Evolutionary conservation across 768 basidiomycete genomes (phyloP), one percentile per base, ranked within the genome.

Genomic region (Phylloporus scabripes): DNA sequence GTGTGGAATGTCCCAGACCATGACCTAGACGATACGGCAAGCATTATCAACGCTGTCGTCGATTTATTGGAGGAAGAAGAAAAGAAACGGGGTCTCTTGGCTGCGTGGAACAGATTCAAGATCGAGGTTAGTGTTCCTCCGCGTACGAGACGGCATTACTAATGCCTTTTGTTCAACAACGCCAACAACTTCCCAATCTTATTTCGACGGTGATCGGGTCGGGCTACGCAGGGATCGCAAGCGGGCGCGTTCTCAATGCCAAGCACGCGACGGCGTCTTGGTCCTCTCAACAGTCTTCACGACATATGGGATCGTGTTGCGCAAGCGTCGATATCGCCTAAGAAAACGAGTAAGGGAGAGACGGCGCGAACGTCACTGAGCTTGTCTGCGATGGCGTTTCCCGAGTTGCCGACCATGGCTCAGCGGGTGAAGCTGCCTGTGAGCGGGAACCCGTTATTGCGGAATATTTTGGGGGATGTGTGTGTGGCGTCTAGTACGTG

Each of bases 271-370:
- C 87, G 0, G 73, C 79, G 1, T 70, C 79, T 0, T 75, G 80
- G 8, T 76, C 80, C 2, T 75, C 79, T 10, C 71, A 74, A 24
- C 73, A 75, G 51, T 73, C 80, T 2, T 81, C 85, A 2, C 74
- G 84, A 44, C 79, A 84, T 95, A 0, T 91, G 80, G 83, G 90
- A 92, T 54, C 82, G 92, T 14, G 92, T 95, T 21, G 92, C 90
- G 7, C 80, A 79, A 52, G 92, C 11, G 4, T 3, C 45, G 23
- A 37, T 20, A 8, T 40, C 58, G 5, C 37, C 58, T 8, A 57
- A 52, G 39, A 61, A 61, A 21, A 50, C 42, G 31, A 38, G 23
- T 11, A 50, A 57, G 40, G 45, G 7, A 0, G 12, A 21, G 11
- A 15, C 3, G 36, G n/a, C 7, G 42, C 26, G 21, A 4, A 45